Base-by-base conservation (phyloP, 331 rosid species). In the Cucumis variabilis region DNA sequence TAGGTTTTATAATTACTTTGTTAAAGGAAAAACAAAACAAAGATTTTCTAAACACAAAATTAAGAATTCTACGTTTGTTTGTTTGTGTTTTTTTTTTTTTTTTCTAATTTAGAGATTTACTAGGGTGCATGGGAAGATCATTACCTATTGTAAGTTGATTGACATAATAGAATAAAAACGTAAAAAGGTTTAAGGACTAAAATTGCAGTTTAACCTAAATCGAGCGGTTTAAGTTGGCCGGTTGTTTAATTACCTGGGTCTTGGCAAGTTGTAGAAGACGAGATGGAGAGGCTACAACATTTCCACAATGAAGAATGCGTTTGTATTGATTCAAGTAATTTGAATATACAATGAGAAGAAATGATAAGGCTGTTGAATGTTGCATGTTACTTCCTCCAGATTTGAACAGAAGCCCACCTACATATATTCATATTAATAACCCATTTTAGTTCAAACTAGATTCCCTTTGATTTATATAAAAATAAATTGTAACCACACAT, bases 311-410 rank as follows among this genome's bases (percentile, higher is more conserved):
- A 79, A 86, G 79, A 3, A 28, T 68, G 58, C 71, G 79, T 3
- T 58, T 27, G 41, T 87, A 48, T 81, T 74, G 85, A 3, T 37
- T 85, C 82, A 90, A 33, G 62, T 86, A 81, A 30, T 51, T 69
- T 72, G 89, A 76, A 25, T 85, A 90, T 14, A 75, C 87, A 74
- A 88, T 63, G 20, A 86, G 75, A 48, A 90, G 89, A 86, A 90
- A 88, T 25, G 89, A 85, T 68, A 88, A 84, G 75, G 90, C 50
- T 53, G 90, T 88, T 73, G 92, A 72, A 82, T 88, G 92, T 48
- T 90, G 90, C 72, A 90, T 21, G 77, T 90, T 88, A 48, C 92
- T 88, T 82, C 89, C 90, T 82, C 92, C 92, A 16, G 85, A 73
- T 76, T 88, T 90, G 72, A 85, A 90, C 7, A 90, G 30, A 75